Base-by-base conservation (phyloP, 2,329 filamentous ascomycete genomes). In the Amylocarpus encephaloides region DNA sequence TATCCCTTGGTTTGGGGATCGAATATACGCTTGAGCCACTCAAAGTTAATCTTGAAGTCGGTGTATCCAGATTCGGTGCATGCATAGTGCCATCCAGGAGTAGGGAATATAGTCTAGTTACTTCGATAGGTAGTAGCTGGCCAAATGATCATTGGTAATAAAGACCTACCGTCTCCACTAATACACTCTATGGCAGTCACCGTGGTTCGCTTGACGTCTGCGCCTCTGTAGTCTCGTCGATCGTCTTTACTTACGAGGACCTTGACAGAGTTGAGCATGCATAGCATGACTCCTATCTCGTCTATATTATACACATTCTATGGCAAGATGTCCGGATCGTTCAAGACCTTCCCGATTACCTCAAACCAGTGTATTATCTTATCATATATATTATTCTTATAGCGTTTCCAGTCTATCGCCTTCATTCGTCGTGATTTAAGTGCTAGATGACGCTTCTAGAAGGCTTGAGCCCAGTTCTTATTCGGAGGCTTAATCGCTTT, bases 211-310 rank as follows among this genome's bases (percentile, higher is more conserved):
- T 43, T 43, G n/a, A 43, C 19, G 7, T 2, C 40, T 13, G 19
- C 26, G 7, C 40, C 40, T 26, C 40, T 43, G 30, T 43, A 43
- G 18, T 43, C 19, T 30, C 40, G 40, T 22, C 2, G 40, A 12
- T 43, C 26, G 26, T 43, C 40, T n/a, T 30, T 43, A 30, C 57
- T 51, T 50, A 67, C 55, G 13, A 68, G 59, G 30, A 66, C 65
- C 55, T 67, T 66, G 3, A 68, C 38, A 35, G 62, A 63, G 30
- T 47, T 52, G 2, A 59, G 59, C 50, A 59, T 53, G 39, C 22
- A 56, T 18, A 69, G 55, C 55, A 68, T 58, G 12, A 68, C 57
- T 46, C 66, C 62, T n/a, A 64, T 68, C 59, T 67, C n/a, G n/a
- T n/a, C n/a, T n/a, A n/a, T n/a, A n/a, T n/a, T n/a, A n/a, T n/a